Evolutionary conservation across 306 rosid genomes (phyloP), one percentile per base, ranked within the genome.

Genomic region (Vigna radiata): DNA sequence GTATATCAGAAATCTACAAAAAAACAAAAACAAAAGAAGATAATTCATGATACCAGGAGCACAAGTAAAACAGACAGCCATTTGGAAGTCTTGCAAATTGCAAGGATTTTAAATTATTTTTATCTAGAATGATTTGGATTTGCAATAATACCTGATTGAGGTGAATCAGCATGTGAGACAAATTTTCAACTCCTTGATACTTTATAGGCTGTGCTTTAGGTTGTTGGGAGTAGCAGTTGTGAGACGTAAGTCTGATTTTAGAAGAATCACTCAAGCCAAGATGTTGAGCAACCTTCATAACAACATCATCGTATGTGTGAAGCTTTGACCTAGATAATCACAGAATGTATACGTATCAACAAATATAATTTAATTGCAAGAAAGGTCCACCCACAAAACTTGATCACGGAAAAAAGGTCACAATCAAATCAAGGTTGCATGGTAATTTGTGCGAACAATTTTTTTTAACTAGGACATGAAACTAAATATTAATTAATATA

Each of bases 151-250:
- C 66, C 66, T 60, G 66, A 15, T 60, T 60, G 12, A 27, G 66
- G 66, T 60, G 66, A 60, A 6, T 60, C 66, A 60, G 85, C 97
- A 93, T 89, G 70, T 93, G 94, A 29, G 96, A 89, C 75, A 93
- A 85, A 85, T 83, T 89, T 46, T 90, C 97, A 11, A 76, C 88
- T 47, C 97, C 97, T 61, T 90, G 83, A 68, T 86, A 90, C 85
- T 88, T 90, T 68, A 93, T 89, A 48, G 97, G 91, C 70, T 89
- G 96, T 62, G 97, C 91, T 78, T 93, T 93, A 77, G 97, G 97
- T 82, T 87, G 97, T 80, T 93, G 96, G 54, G 94, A 89, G 58
- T 93, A 90, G 83, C 97, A 93, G 82, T 90, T 93, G 76, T 93
- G 97, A 73, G 96, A 86, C 50, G 97, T 93, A 33, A 93, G 94